Evolutionary conservation across 805 yeast species (phyloP).

Genomic region (Teunomyces barrocoloradensis): DNA sequence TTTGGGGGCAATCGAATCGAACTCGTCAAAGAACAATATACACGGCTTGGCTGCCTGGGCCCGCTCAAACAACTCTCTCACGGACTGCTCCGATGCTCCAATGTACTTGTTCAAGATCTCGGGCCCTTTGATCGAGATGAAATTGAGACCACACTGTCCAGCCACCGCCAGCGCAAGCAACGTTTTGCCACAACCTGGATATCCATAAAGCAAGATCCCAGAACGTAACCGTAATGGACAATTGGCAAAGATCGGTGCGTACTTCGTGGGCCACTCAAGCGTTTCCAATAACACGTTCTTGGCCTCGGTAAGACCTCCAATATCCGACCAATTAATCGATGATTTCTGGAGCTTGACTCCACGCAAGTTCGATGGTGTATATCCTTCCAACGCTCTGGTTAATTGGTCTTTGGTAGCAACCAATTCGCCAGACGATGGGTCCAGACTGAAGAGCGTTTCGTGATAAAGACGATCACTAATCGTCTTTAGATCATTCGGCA

Average conservation of each 20-base stretch:
- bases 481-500: constrained; percentile 76
- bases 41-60: constrained; percentile 96
- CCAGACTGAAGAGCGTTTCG: constrained; percentile 34
- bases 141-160: constrained; percentile 88
- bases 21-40: constrained; percentile 88
- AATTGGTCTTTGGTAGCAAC: constrained; percentile 39
- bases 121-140: constrained; percentile 92
- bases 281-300: constrained; percentile 80
- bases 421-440: background rate
- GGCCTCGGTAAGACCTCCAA: constrained; percentile 82
- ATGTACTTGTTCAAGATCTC: constrained; percentile 92
- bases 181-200: constrained; percentile 98
- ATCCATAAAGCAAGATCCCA: constrained; percentile 88
- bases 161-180: constrained; percentile 91
- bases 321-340: constrained; percentile 74
- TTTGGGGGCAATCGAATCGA: constrained; percentile 95
- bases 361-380: constrained; percentile 75
- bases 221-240: constrained; percentile 87
- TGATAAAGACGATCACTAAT: constrained; percentile 69
- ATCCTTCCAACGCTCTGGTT: constrained; percentile 59
- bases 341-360: constrained; percentile 86
- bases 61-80: constrained; percentile 87
- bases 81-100: constrained; percentile 95
- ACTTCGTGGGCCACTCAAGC: constrained; percentile 94
- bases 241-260: constrained; percentile 88